These are phyloP conservation scores for Eimeria zaria DNA, from an alignment of 169 alveolate species.

Conservation along the genomic window DNA sequence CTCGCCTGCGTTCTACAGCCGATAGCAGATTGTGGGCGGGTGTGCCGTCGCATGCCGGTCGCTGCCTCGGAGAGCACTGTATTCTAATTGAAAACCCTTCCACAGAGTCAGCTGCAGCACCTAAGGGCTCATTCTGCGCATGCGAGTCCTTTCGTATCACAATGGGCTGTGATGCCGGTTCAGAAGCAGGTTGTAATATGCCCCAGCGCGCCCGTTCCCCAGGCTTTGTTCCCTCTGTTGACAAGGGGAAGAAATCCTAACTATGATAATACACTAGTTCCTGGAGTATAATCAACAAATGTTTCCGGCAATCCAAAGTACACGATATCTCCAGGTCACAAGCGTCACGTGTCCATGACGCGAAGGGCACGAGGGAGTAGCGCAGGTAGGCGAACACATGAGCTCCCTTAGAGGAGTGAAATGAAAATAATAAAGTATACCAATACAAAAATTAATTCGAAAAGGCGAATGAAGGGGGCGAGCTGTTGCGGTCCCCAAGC, in stretches of 20 bases:
- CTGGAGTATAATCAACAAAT: neutral
- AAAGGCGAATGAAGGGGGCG: no score
- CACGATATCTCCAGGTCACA: conserved; percentile 3
- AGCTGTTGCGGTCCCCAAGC: conserved; percentile 1
- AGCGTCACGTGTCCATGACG: conserved; percentile 9
- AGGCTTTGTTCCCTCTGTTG: neutral
- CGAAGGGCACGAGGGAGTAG: neutral
- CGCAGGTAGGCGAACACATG: neutral
- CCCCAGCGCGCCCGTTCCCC: neutral
- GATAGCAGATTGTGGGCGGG: neutral
- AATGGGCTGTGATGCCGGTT: neutral
- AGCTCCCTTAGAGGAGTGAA: neutral
- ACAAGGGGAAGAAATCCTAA: neutral
- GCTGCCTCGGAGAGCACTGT: neutral
- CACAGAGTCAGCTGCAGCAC: neutral
- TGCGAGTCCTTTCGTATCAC: neutral
- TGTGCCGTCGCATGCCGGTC: neutral
- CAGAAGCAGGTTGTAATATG: neutral
- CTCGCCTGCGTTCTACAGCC: neutral
- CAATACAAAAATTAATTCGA: neutral
- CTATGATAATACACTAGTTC: neutral
- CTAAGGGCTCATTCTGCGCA: neutral
- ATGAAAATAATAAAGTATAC: neutral
- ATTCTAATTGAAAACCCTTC: neutral
- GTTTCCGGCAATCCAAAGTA: neutral